Percentiles rank a stretch among this genome's conserved stretches.
These are phyloP conservation scores for Balansia obtecta DNA, from an alignment of 2,329 filamentous ascomycete species.

Conservation along the genomic window DNA sequence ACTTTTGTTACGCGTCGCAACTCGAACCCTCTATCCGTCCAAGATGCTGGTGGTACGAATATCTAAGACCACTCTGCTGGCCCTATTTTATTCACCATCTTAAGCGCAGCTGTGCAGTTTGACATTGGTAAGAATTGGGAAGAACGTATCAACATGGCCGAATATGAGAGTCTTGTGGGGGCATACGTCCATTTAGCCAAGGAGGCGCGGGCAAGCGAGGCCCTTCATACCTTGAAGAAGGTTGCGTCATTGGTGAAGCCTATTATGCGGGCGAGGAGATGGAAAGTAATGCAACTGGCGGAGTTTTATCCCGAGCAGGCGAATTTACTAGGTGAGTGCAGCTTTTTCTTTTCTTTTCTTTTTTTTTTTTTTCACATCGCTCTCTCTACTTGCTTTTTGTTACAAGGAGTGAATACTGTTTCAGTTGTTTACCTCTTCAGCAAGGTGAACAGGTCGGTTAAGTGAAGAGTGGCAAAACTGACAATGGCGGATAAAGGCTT, in stretches of 20 bases:
- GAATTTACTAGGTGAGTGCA: conserved; percentile 53
- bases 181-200: conserved; percentile 36
- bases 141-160: conserved; percentile 7
- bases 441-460: not conserved
- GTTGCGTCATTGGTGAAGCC: conserved; percentile 85
- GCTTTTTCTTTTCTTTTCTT: not conserved
- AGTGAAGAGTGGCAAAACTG: not conserved
- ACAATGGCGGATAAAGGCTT: conserved; percentile 35
- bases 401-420: not conserved
- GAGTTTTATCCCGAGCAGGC: conserved; percentile 74
- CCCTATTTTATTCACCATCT: no score
- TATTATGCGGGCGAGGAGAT: conserved; percentile 78
- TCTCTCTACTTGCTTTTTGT: not conserved
- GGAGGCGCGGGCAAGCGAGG: conserved; percentile 35
- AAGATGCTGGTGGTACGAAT: not conserved
- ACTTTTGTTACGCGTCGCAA: conserved; percentile 1
- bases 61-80: not conserved
- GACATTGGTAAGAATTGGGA: not conserved
- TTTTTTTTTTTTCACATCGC: not conserved
- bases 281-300: conserved; percentile 65
- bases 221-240: conserved; percentile 55
- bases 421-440: not conserved
- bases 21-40: not conserved
- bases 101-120: no score
- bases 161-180: conserved; percentile 29